Conservation (phyloP, 1,284 basidiomycete species). For the Fomitopsis palustris region DNA sequence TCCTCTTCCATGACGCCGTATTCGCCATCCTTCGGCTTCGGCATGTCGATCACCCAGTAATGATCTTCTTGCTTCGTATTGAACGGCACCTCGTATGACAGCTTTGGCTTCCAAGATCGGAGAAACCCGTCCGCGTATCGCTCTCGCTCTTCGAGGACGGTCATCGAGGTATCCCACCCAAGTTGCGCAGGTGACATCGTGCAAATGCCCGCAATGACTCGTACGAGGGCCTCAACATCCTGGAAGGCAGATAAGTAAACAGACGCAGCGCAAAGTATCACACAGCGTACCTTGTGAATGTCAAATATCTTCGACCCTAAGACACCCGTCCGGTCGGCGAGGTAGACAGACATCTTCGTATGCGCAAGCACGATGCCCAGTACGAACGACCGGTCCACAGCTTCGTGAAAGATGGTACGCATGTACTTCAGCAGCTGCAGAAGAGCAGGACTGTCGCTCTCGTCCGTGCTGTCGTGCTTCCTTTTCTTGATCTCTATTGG, state of each 20-base stretch:
- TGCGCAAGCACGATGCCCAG: slow-evolving; percentile 2
- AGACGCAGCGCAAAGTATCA: background rate
- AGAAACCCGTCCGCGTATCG: background rate
- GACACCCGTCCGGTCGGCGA: slow-evolving; percentile 4
- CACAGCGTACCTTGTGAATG: background rate
- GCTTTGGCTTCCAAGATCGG: background rate
- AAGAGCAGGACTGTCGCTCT: background rate
- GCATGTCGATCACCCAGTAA: background rate
- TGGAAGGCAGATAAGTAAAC: background rate
- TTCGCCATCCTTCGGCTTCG: background rate
- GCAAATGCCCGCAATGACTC: background rate
- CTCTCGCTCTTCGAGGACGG: background rate
- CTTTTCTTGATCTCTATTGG: background rate
- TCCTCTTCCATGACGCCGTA: background rate
- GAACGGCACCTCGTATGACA: background rate
- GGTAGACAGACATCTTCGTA: background rate
- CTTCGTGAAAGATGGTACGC: background rate
- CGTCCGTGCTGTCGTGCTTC: background rate
- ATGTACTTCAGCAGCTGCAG: background rate
- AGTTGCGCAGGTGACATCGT: background rate
- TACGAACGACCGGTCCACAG: slow-evolving; percentile 1
- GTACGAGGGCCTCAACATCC: background rate
- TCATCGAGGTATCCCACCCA: slow-evolving; percentile 7
- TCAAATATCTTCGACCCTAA: background rate
- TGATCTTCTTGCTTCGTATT: background rate